Percentiles rank a stretch among this genome's conserved stretches.
phyloP scores from a whole-genome alignment of 2,329 filamentous ascomycete species.

The Fusarium tuaranense region DNA sequence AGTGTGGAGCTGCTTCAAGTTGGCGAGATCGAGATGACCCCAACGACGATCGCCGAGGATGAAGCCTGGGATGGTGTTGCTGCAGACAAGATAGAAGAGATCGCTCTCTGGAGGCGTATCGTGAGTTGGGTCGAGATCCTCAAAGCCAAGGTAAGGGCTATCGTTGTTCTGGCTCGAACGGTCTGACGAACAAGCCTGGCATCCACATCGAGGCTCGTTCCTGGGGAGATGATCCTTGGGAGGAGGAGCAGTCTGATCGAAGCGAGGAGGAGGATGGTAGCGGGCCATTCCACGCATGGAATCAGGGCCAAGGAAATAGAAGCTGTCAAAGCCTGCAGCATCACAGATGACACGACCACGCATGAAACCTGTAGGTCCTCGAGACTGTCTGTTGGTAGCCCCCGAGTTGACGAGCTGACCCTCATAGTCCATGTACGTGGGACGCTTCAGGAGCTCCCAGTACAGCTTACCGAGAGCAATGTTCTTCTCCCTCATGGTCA shows the following conservation, averaged over 20 bases:
- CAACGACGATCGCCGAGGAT: conserved; percentile 58
- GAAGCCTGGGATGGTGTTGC: conserved; percentile 60
- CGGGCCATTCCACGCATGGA: conserved; percentile 26
- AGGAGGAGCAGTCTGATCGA: conserved; percentile 25
- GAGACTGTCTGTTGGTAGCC: conserved; percentile 37
- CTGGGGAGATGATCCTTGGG: conserved; percentile 54
- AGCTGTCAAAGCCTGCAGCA: conserved; percentile 55
- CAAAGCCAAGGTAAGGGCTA: conserved; percentile 54
- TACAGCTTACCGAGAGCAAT: conserved; percentile 57
- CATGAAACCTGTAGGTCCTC: conserved; percentile 52
- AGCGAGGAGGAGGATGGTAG: conserved; percentile 21
- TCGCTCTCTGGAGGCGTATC: conserved; percentile 54
- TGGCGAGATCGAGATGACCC: conserved; percentile 56
- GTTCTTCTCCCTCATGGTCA: conserved; percentile 52
- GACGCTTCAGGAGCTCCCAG: conserved; percentile 61
- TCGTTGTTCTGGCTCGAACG: conserved; percentile 33
- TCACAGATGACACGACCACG: conserved; percentile 58
- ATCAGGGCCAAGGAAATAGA: conserved; percentile 44
- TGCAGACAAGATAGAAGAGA: conserved; percentile 58
- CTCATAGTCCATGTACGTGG: conserved; percentile 60
- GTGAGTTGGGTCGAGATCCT: conserved; percentile 52
- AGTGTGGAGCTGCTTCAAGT: conserved; percentile 54
- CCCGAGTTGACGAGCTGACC: conserved; percentile 53
- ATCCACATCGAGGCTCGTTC: conserved; percentile 56
- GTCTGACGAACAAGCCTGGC: conserved; percentile 49